phyloP scores from a whole-genome alignment of 1,284 basidiomycete genomes.

The Puccinia horiana region DNA sequence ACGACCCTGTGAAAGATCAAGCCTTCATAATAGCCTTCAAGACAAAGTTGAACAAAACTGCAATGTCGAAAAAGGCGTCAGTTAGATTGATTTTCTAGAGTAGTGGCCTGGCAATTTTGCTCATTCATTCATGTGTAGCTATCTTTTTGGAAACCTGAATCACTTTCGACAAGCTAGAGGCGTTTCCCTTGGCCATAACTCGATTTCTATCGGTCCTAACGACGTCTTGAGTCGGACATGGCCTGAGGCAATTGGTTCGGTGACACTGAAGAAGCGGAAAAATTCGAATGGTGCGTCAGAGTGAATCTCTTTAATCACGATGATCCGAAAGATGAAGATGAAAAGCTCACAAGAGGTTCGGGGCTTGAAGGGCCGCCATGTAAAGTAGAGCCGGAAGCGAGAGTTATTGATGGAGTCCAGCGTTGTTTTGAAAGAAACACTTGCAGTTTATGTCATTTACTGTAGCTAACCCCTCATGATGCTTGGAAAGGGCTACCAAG shows the following conservation, averaged over 20 bases:
- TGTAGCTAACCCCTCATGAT: too few species aligned
- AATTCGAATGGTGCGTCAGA: background rate
- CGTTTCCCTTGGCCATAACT: conserved; percentile 67
- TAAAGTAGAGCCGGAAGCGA: background rate
- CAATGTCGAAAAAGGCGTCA: conserved; percentile 35
- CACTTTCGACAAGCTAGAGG: conserved; percentile 93
- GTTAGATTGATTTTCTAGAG: background rate
- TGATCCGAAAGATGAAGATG: background rate
- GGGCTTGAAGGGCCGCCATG: conserved; percentile 2
- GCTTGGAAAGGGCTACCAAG: too few species aligned
- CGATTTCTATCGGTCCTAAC: conserved; percentile 41
- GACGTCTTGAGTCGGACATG: conserved; percentile 33
- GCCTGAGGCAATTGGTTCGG: conserved; percentile 46
- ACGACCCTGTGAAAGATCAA: conserved; percentile 89
- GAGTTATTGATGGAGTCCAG: background rate
- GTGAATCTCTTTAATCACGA: background rate
- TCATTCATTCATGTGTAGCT: conserved; percentile 60
- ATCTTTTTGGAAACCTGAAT: conserved; percentile 64
- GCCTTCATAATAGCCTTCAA: conserved; percentile 77
- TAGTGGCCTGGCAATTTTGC: conserved; percentile 70
- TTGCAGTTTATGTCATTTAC: too few species aligned
- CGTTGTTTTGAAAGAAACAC: background rate
- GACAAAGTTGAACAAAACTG: conserved; percentile 53
- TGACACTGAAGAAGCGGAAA: conserved; percentile 32
- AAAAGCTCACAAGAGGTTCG: background rate